Percentiles rank a stretch among this genome's conserved stretches.
Conservation (phyloP, 2,329 filamentous ascomycete species). For the Cladosporium sp. region DNA sequence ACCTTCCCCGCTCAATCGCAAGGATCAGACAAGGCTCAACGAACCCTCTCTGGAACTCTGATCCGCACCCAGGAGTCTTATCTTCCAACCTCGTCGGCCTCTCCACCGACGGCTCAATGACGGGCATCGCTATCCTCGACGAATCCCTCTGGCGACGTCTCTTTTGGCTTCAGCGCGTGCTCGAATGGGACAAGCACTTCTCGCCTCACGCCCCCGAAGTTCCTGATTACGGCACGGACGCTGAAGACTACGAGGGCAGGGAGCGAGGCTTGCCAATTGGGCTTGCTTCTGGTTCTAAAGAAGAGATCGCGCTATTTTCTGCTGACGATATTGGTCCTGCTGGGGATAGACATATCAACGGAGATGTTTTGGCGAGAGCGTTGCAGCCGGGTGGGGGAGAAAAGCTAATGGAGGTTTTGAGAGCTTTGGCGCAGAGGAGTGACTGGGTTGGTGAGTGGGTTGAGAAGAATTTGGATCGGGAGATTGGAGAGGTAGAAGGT, state of each 20-base stretch:
- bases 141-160: conserved; percentile 64
- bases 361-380: conserved; percentile 36
- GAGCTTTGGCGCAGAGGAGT: conserved; percentile 17
- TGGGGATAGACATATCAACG: conserved; percentile 38
- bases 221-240: conserved; percentile 15
- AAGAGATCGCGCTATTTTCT: conserved; percentile 24
- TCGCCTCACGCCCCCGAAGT: conserved; percentile 21
- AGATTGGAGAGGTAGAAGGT: conserved; percentile 20
- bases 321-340: conserved; percentile 11
- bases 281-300: conserved; percentile 20
- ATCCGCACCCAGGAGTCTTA: conserved; percentile 36
- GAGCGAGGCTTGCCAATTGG: conserved; percentile 25
- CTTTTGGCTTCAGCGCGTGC: conserved; percentile 66
- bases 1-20: conserved; percentile 38
- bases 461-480: conserved; percentile 27
- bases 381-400: conserved; percentile 26
- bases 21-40: conserved; percentile 50
- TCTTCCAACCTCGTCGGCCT: conserved; percentile 47
- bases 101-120: conserved; percentile 50
- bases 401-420: conserved; percentile 20
- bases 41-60: conserved; percentile 34
- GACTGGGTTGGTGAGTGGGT: conserved; percentile 30
- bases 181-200: conserved; percentile 31
- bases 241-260: conserved; percentile 7
- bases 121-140: conserved; percentile 61